These are phyloP conservation scores for Vigna mungo DNA, from an alignment of 306 rosid genomes.

Conservation along the genomic window DNA sequence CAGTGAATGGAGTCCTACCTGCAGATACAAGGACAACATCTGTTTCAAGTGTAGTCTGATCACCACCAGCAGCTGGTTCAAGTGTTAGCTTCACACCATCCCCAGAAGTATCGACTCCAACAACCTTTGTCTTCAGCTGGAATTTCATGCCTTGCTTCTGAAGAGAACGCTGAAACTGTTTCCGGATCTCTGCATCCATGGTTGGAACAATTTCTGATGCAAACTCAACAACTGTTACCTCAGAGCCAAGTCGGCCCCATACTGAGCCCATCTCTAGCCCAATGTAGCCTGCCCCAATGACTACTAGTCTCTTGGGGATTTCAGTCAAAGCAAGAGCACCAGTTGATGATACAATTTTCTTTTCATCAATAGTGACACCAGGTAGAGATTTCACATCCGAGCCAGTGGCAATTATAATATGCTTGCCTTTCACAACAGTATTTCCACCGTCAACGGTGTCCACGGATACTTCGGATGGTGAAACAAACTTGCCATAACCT, in stretches of 20 bases:
- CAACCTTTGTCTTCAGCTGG: slow-evolving; percentile 89
- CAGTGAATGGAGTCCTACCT: slow-evolving; percentile 90
- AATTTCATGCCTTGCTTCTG: slow-evolving; percentile 98
- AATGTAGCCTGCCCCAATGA: slow-evolving; percentile 97
- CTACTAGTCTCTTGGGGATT: slow-evolving; percentile 91
- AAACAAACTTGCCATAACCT: slow-evolving; percentile 87
- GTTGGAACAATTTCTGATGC: slow-evolving; percentile 92
- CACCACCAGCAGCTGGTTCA: slow-evolving; percentile 97
- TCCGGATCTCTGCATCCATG: slow-evolving; percentile 92
- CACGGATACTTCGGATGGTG: slow-evolving; percentile 91
- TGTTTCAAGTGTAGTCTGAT: slow-evolving; percentile 74
- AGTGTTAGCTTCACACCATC: slow-evolving; percentile 88
- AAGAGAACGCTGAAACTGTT: slow-evolving; percentile 93
- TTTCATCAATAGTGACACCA: slow-evolving; percentile 91
- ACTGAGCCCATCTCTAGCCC: slow-evolving; percentile 99
- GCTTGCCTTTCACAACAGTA: slow-evolving; percentile 84
- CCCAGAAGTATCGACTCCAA: slow-evolving; percentile 87
- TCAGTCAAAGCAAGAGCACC: slow-evolving; percentile 91
- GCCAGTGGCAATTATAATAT: slow-evolving; percentile 92
- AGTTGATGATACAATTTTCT: slow-evolving; percentile 92
- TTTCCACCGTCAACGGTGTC: slow-evolving; percentile 76
- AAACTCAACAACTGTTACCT: slow-evolving; percentile 94
- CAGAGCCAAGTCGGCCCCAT: slow-evolving; percentile 94
- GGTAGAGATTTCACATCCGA: slow-evolving; percentile 95
- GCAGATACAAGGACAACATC: slow-evolving; percentile 99